These are phyloP conservation scores for Trichoderma hamatum DNA, from an alignment of 2,329 filamentous ascomycete species.

Conservation along the genomic window DNA sequence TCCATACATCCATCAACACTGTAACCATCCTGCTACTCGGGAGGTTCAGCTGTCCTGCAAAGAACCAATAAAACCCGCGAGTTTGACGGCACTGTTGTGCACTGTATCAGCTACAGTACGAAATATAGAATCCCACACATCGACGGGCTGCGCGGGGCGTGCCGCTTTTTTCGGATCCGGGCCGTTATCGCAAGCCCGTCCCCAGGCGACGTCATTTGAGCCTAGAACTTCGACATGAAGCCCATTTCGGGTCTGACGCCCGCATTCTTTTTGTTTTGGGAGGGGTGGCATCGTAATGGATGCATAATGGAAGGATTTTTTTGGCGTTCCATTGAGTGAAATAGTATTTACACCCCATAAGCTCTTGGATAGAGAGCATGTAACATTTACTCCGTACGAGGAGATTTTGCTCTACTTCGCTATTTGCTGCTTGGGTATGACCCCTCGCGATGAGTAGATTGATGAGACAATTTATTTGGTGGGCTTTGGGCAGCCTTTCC, in stretches of 20 bases:
- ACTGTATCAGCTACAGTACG: not conserved
- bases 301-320: not conserved
- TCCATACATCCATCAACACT: not conserved
- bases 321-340: not conserved
- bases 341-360: not conserved
- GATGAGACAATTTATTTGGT: not conserved
- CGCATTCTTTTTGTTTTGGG: no score
- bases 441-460: not conserved
- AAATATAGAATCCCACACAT: not conserved
- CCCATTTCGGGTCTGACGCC: not conserved
- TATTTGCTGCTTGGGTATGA: no score
- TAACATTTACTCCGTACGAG: not conserved
- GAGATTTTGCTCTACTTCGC: no score
- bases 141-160: not conserved
- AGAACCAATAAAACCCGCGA: not conserved
- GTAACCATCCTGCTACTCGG: not conserved
- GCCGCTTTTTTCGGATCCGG: not conserved
- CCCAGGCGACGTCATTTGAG: not conserved
- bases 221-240: not conserved
- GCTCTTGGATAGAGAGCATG: not conserved
- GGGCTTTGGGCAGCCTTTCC: no score
- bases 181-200: not conserved
- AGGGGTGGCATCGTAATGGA: not conserved
- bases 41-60: not conserved
- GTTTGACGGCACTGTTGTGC: not conserved